Evolutionary conservation across 164 flowering plant species (phyloP).

Genomic region (Tetrastigma voinierianum): DNA sequence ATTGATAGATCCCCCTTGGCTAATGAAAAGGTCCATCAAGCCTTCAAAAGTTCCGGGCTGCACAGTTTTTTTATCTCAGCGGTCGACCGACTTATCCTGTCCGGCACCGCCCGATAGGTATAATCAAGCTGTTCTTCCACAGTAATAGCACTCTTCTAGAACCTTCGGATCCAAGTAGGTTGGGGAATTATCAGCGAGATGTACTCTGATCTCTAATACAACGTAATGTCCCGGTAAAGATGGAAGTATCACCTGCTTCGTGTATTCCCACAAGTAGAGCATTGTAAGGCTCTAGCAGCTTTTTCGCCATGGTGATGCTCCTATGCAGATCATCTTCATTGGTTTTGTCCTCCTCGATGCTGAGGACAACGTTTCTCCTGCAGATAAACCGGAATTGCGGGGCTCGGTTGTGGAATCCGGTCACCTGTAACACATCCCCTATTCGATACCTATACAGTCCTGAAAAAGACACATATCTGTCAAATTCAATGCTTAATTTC

Average conservation of each 20-base stretch:
- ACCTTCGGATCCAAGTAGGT: constrained; percentile 18
- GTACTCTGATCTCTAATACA: constrained; percentile 61
- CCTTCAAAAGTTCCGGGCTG: constrained; percentile 63
- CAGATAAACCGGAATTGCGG: constrained; percentile 85
- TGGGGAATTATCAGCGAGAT: neutral
- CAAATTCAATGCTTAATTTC: no score
- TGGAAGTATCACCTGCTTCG: constrained; percentile 74
- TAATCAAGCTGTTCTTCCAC: constrained; percentile 74
- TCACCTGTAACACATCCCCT: constrained; percentile 82
- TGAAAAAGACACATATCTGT: constrained; percentile 9
- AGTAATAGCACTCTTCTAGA: constrained; percentile 51
- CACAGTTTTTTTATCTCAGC: constrained; percentile 80
- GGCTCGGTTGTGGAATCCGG: constrained; percentile 72
- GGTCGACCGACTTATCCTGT: constrained; percentile 72
- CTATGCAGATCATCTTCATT: constrained; percentile 81
- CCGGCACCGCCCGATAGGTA: constrained; percentile 66
- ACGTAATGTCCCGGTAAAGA: constrained; percentile 87
- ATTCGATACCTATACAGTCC: constrained; percentile 70
- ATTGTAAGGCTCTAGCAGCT: constrained; percentile 52
- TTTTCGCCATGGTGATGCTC: constrained; percentile 54
- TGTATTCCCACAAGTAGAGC: constrained; percentile 75
- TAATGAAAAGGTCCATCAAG: constrained; percentile 69
- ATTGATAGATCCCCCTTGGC: constrained; percentile 74
- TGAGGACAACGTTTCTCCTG: constrained; percentile 64
- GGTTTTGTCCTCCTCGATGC: constrained; percentile 85